Evolutionary conservation across 108 stramenopile species (phyloP).

Genomic region (Epithemia pelagica): DNA sequence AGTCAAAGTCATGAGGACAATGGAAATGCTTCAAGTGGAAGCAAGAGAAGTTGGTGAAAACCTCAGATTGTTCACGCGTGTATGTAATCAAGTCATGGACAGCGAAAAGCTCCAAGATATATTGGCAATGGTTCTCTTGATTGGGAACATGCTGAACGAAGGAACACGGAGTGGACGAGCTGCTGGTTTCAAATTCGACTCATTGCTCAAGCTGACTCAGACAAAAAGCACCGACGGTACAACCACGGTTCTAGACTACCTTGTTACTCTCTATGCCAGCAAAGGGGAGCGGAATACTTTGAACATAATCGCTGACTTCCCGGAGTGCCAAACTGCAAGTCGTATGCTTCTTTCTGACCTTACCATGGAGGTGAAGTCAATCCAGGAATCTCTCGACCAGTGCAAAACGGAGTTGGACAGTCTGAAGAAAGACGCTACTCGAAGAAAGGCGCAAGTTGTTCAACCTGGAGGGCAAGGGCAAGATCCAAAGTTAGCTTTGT

Average conservation of each 20-base stretch:
- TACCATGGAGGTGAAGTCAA: conserved; percentile 42
- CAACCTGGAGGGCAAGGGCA: neutral
- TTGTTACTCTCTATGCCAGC: conserved; percentile 69
- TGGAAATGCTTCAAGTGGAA: conserved; percentile 63
- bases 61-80: conserved; percentile 53
- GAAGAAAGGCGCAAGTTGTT: conserved; percentile 28
- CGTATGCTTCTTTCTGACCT: conserved; percentile 59
- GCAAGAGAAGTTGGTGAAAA: conserved; percentile 39
- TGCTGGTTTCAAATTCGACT: conserved; percentile 91
- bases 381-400: conserved; percentile 36
- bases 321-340: conserved; percentile 62
- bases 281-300: conserved; percentile 58
- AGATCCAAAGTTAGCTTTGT: conserved; percentile 1
- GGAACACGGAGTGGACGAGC: conserved; percentile 77
- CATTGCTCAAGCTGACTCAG: conserved; percentile 79
- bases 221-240: conserved; percentile 92
- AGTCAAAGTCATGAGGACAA: conserved; percentile 66
- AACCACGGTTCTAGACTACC: conserved; percentile 91
- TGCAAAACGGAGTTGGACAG: conserved; percentile 61
- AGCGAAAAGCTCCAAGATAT: conserved; percentile 74
- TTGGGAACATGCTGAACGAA: conserved; percentile 91
- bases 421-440: conserved; percentile 43
- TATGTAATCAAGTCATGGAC: conserved; percentile 70
- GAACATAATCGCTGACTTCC: conserved; percentile 52
- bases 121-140: conserved; percentile 78